A percentile compares a stretch with the other conserved stretches of the same genome.
These are phyloP conservation scores for Gentiana dahurica DNA, from an alignment of 257 asterid genomes.

Conservation along the genomic window DNA sequence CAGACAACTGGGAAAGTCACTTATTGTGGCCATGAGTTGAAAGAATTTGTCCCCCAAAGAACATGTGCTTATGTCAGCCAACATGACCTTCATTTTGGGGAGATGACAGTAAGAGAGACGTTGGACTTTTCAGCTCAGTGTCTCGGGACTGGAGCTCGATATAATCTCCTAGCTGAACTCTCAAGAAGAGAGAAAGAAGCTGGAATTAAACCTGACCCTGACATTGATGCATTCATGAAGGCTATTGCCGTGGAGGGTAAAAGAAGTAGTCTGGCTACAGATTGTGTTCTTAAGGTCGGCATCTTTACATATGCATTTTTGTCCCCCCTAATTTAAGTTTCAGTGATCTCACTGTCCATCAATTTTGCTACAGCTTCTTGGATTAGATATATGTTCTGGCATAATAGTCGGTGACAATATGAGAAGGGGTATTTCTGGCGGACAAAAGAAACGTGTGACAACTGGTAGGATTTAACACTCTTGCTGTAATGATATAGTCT, in stretches of 20 bases:
- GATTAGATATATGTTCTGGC: no score
- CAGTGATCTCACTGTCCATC: no score
- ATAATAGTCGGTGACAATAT: no score
- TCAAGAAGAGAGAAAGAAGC: slow-evolving; percentile 39
- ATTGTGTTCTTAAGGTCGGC: slow-evolving; percentile 31
- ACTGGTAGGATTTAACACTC: no score
- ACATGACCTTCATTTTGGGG: slow-evolving; percentile 40
- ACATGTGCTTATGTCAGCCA: slow-evolving; percentile 40
- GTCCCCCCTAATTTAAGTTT: no score
- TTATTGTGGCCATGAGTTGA: slow-evolving; percentile 35
- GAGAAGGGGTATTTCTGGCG: no score
- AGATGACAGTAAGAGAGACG: slow-evolving; percentile 53
- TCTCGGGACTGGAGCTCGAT: slow-evolving; percentile 32
- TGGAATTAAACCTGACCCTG: slow-evolving; percentile 37
- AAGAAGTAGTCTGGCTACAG: slow-evolving; percentile 26
- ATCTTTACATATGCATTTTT: no score
- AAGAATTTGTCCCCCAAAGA: slow-evolving; percentile 40
- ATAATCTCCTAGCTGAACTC: slow-evolving; percentile 26
- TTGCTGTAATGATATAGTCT: no score
- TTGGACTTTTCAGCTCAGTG: slow-evolving; percentile 40
- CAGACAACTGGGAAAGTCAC: slow-evolving; percentile 25
- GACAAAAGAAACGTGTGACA: no score
- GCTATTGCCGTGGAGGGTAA: slow-evolving; percentile 30
- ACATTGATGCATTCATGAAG: slow-evolving; percentile 39
- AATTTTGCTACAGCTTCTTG: no score